Evolutionary conservation across 805 yeast species (phyloP).

Genomic region (Ogataea salicorniae): DNA sequence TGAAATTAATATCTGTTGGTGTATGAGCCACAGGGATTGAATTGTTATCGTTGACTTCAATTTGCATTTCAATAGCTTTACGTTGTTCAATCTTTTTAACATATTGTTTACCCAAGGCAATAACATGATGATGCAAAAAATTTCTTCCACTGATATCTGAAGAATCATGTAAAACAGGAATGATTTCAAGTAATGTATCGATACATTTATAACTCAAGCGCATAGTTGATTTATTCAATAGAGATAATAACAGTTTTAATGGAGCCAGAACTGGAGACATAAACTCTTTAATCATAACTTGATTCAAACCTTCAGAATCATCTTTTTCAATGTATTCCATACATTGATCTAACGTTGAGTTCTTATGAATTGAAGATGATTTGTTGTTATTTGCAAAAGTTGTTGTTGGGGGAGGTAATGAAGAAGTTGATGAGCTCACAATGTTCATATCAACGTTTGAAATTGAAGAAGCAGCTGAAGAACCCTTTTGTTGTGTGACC

Average conservation of each 20-base stretch:
- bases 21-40: constrained; percentile 32
- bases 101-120: constrained; percentile 67
- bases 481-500: constrained; percentile 5
- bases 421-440: constrained; percentile 13
- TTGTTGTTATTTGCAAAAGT: constrained; percentile 7
- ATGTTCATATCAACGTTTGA: constrained; percentile 19
- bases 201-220: constrained; percentile 53
- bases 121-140: constrained; percentile 78
- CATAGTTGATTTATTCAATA: constrained; percentile 62
- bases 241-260: constrained; percentile 49
- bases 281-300: constrained; percentile 38
- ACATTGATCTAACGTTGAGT: constrained; percentile 20
- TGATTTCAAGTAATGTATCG: constrained; percentile 44
- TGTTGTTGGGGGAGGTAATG: constrained; percentile 23
- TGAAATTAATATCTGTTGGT: constrained; percentile 44
- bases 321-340: constrained; percentile 22
- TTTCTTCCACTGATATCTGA: constrained; percentile 77
- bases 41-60: constrained; percentile 11
- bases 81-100: constrained; percentile 26
- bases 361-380: constrained; percentile 5
- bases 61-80: constrained; percentile 5
- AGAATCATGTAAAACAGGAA: constrained; percentile 54
- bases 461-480: constrained; percentile 20
- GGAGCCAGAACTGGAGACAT: constrained; percentile 48
- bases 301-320: constrained; percentile 35